phyloP scores from a whole-genome alignment of 1,139 yeast genomes.

The Debaryomycetaceae sp. region DNA sequence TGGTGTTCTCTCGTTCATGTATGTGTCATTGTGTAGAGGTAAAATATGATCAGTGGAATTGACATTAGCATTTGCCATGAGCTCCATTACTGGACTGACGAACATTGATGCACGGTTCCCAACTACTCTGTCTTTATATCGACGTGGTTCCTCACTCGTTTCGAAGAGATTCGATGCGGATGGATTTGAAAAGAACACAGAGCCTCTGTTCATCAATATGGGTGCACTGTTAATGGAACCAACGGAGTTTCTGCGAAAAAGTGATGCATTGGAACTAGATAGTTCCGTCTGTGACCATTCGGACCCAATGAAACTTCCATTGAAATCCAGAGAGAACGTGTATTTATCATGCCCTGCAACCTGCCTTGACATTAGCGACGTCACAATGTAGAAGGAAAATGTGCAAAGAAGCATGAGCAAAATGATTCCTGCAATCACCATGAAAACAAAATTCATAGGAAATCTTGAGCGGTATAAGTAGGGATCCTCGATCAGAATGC shows the following conservation, averaged over 20 bases:
- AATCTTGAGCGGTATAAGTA: slow-evolving; percentile 22
- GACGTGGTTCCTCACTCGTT: slow-evolving; percentile 18
- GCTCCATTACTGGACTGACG: slow-evolving; percentile 30
- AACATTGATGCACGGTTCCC: slow-evolving; percentile 32
- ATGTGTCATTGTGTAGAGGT: slow-evolving; percentile 17
- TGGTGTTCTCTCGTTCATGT: slow-evolving; percentile 1
- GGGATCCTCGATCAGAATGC: slow-evolving; percentile 25
- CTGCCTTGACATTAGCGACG: slow-evolving; percentile 20
- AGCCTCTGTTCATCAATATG: slow-evolving; percentile 10
- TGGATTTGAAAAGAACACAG: slow-evolving; percentile 2
- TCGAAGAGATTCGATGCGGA: slow-evolving; percentile 1
- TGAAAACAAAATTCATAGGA: slow-evolving; percentile 41
- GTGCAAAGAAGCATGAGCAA: slow-evolving; percentile 22
- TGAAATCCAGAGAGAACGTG: slow-evolving; percentile 21
- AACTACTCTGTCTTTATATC: slow-evolving; percentile 17
- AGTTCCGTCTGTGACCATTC: slow-evolving; percentile 4
- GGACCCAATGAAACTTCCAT: slow-evolving; percentile 6
- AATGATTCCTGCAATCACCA: slow-evolving; percentile 38
- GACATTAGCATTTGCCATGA: slow-evolving; percentile 10
- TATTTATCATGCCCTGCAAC: slow-evolving; percentile 40
- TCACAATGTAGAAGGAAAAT: slow-evolving; percentile 19
- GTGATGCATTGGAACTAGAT: slow-evolving; percentile 25
- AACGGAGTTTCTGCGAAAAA: slow-evolving; percentile 17
- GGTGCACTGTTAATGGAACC: slow-evolving; percentile 9
- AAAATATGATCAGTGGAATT: slow-evolving; percentile 15